These are phyloP conservation scores for Aspergillus thermomutatus DNA, from an alignment of 2,329 filamentous ascomycete genomes.

Conservation along the genomic window DNA sequence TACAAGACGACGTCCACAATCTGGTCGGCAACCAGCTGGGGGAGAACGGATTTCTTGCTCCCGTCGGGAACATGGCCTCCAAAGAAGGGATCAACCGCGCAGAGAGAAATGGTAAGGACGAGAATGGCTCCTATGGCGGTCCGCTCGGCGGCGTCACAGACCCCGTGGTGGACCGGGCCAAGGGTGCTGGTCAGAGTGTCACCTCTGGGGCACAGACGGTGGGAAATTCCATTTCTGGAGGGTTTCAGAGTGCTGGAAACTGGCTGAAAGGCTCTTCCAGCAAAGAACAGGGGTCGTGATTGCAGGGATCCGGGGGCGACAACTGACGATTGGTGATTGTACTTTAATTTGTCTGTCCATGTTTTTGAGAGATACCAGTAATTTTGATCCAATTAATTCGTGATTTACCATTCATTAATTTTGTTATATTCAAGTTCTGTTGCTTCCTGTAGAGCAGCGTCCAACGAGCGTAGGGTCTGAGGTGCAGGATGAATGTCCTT, in stretches of 20 bases:
- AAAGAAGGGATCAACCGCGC: constrained; percentile 55
- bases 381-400: neutral
- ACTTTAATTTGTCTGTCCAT: neutral
- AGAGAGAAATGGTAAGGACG: constrained; percentile 54
- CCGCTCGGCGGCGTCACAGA: constrained; percentile 11
- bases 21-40: constrained; percentile 50
- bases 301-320: neutral
- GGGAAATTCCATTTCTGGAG: constrained; percentile 10
- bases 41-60: constrained; percentile 50
- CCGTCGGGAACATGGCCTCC: constrained; percentile 46
- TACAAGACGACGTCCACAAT: constrained; percentile 51
- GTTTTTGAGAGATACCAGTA: neutral
- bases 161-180: constrained; percentile 6
- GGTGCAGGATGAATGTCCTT: neutral
- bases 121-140: constrained; percentile 42
- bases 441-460: neutral
- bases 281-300: neutral
- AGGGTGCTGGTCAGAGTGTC: constrained; percentile 8
- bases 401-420: neutral
- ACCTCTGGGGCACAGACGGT: constrained; percentile 7
- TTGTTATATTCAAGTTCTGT: neutral
- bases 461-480: neutral
- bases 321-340: neutral
- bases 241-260: constrained; percentile 7
- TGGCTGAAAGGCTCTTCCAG: neutral